Evolutionary conservation across 805 yeast species (phyloP).

Genomic region (Yarrowia sp.): DNA sequence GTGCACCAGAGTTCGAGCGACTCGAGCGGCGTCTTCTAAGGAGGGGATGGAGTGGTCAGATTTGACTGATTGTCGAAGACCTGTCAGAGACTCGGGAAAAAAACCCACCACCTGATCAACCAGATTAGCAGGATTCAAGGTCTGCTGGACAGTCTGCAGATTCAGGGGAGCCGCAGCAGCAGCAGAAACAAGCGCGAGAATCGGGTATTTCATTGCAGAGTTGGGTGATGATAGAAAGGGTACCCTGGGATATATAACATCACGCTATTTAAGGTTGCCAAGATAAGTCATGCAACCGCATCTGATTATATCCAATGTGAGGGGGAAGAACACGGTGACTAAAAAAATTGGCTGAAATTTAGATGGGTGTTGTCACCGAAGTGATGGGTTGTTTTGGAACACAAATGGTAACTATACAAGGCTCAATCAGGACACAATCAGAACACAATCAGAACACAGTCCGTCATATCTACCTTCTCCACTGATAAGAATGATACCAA

Average conservation of each 20-base stretch:
- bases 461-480: no score
- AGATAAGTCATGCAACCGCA: constrained; percentile 13
- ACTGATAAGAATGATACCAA: not conserved
- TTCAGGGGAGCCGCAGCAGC: not conserved
- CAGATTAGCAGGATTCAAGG: constrained; percentile 13
- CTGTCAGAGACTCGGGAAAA: not conserved
- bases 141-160: constrained; percentile 4
- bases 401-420: no score
- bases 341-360: not conserved
- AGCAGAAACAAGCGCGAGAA: not conserved
- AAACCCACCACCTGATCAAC: constrained; percentile 24
- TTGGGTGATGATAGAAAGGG: no score
- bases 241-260: not conserved
- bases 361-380: no score
- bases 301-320: constrained; percentile 14
- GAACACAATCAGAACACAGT: no score
- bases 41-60: no score
- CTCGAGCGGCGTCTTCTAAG: constrained; percentile 25
- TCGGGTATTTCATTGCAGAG: not conserved
- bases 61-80: not conserved
- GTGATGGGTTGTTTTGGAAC: no score
- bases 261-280: not conserved
- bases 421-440: no score
- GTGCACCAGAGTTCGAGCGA: constrained; percentile 37
- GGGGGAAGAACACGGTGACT: not conserved